These are phyloP conservation scores for Purshia tridentata DNA, from an alignment of 306 rosid species.

Conservation along the genomic window DNA sequence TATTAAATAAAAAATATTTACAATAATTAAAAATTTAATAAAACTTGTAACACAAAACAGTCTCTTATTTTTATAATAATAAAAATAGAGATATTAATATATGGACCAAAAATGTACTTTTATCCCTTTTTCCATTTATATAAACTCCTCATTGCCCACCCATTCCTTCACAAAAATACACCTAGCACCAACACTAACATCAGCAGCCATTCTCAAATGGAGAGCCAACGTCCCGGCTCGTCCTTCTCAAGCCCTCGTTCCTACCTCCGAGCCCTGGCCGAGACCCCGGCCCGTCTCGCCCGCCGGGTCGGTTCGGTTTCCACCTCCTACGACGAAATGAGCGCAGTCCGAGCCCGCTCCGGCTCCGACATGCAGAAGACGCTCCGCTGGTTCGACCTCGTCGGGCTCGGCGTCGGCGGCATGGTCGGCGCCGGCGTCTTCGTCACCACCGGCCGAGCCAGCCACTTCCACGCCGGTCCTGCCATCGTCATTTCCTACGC, in stretches of 20 bases:
- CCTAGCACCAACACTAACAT: too few relatives aligned
- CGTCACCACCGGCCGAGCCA: slow-evolving; percentile 79
- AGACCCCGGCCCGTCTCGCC: slow-evolving; percentile 65
- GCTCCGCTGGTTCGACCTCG: slow-evolving; percentile 82
- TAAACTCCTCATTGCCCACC: too few relatives aligned
- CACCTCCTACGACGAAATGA: slow-evolving; percentile 71
- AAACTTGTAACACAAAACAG: too few relatives aligned
- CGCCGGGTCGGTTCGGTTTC: slow-evolving; percentile 70
- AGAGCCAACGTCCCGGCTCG: slow-evolving; percentile 35
- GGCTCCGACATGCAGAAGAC: slow-evolving; percentile 61
- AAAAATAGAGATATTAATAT: too few relatives aligned
- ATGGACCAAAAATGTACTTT: too few relatives aligned
- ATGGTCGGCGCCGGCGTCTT: slow-evolving; percentile 96
- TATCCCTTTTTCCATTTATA: too few relatives aligned
- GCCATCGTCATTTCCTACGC: slow-evolving; percentile 76
- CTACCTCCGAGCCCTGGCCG: slow-evolving; percentile 58
- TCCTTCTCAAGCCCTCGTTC: slow-evolving; percentile 66
- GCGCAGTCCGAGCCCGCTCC: slow-evolving; percentile 54
- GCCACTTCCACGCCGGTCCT: slow-evolving; percentile 60
- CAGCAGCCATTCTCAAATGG: slow-evolving; percentile 31
- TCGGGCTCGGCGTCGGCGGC: slow-evolving; percentile 78
- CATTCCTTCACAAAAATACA: too few relatives aligned
- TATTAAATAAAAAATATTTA: too few relatives aligned
- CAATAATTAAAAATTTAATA: too few relatives aligned
- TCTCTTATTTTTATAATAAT: too few relatives aligned